Base-by-base conservation (phyloP, 108 stramenopile species). In the Asterionellopsis glacialis region DNA sequence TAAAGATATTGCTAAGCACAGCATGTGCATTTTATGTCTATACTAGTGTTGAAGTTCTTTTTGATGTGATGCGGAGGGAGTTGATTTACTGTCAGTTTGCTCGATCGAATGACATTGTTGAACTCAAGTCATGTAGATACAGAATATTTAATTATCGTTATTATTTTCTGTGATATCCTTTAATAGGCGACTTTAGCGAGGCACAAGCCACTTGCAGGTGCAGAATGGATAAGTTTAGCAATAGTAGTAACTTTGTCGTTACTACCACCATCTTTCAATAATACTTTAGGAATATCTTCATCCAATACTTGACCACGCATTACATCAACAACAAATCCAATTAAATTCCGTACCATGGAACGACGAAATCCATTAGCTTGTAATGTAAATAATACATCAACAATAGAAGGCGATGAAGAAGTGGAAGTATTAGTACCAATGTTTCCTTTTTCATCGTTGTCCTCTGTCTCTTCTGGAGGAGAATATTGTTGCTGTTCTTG, bases 291-390 rank as follows among this genome's bases (percentile, higher is more conserved):
- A 23, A 51, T 55, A 22, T 55, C 45, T 11, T 53, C 38, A 28
- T 69, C 66, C 12, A 42, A 24, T 39, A 75, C 61, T 42, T 59
- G 33, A 25, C 89, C 82, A 28, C 83, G 65, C 11, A 76, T 70
- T 0, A 85, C 70, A 57, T 90, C 89, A 11, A 91, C 83, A 9
- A 83, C 73, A 70, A 82, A 91, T 1, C 90, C 90, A 9, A 88
- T 61, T 53, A 91, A 60, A 62, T 86, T 86, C 23, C 90, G 72
- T 0, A 91, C 82, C 86, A 85, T 85, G 12, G 80, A 79, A 39
- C 90, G 60, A 22, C 81, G 80, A 69, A 91, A 91, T 19, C 90
- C 87, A 56, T 81, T 80, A 11, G 83, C 82, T 60, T 82, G 64
- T 5, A 85, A 60, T 19, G 55, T 28, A 60, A 91, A 86, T 45